These are phyloP conservation scores for Thermomyces lanuginosus DNA, from an alignment of 2,329 filamentous ascomycete genomes.

Conservation along the genomic window DNA sequence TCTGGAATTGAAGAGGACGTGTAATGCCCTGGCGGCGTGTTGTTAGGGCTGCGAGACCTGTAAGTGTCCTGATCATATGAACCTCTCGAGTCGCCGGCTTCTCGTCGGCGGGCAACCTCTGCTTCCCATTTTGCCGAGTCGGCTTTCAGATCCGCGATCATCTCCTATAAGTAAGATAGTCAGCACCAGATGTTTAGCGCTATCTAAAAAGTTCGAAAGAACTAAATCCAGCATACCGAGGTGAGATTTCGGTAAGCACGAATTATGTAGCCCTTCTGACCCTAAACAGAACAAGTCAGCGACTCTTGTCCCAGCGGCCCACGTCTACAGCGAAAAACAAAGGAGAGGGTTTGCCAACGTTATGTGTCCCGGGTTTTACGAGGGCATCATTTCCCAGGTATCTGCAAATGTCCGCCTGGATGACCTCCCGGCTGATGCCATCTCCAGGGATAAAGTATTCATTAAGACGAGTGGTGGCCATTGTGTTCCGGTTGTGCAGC, in stretches of 20 bases:
- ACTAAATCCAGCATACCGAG: conserved; percentile 43
- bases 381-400: conserved; percentile 71
- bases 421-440: conserved; percentile 69
- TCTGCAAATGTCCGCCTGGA: conserved; percentile 69
- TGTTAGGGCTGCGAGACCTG: conserved; percentile 24
- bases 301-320: neutral
- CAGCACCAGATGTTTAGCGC: conserved; percentile 13
- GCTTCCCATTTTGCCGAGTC: conserved; percentile 37
- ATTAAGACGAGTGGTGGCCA: too few species aligned
- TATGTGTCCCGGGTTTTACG: conserved; percentile 57
- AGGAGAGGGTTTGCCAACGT: conserved; percentile 37
- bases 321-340: conserved; percentile 6
- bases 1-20: conserved; percentile 22
- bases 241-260: conserved; percentile 65
- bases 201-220: conserved; percentile 5
- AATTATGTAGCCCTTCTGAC: conserved; percentile 58
- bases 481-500: too few species aligned
- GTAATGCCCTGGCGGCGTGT: conserved; percentile 22
- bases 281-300: conserved; percentile 19
- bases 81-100: conserved; percentile 25
- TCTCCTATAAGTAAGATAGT: conserved; percentile 27
- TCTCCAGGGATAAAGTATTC: conserved; percentile 68
- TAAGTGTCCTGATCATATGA: conserved; percentile 25
- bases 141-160: conserved; percentile 39
- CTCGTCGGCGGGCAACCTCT: conserved; percentile 24